Evolutionary conservation across 371 early-diverging fungal species (phyloP).

Genomic region (Saksenaea oblongispora): DNA sequence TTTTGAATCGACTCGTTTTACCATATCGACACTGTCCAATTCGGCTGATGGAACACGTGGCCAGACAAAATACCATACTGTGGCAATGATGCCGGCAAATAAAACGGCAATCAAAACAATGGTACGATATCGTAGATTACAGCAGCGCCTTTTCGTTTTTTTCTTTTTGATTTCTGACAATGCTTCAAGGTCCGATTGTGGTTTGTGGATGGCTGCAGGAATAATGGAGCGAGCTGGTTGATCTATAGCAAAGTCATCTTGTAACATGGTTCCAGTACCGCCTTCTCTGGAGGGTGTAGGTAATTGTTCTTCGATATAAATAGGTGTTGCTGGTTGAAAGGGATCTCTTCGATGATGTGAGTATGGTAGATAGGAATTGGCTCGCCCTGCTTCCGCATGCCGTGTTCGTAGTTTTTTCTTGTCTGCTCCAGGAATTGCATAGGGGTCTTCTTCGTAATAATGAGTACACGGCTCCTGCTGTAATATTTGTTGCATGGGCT

Average conservation of each 20-base stretch:
- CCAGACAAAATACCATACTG: slow-evolving; percentile 41
- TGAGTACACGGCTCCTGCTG: not conserved
- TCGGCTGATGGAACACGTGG: slow-evolving; percentile 27
- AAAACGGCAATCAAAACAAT: not conserved
- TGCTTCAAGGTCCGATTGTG: not conserved
- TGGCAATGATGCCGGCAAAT: slow-evolving; percentile 9
- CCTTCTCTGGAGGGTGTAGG: slow-evolving; percentile 12
- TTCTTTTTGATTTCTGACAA: slow-evolving; percentile 16
- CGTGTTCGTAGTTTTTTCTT: slow-evolving; percentile 6
- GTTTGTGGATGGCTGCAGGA: not conserved
- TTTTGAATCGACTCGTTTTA: not conserved
- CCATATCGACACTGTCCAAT: not conserved
- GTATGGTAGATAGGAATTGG: slow-evolving; percentile 50
- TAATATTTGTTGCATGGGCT: slow-evolving; percentile 3
- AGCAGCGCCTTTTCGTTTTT: slow-evolving; percentile 6
- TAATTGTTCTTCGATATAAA: slow-evolving; percentile 40
- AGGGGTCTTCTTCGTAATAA: slow-evolving; percentile 38
- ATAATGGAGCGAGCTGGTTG: not conserved
- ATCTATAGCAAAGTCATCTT: slow-evolving; percentile 16
- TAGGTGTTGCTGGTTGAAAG: slow-evolving; percentile 26
- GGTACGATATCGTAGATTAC: slow-evolving; percentile 17
- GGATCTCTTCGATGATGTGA: slow-evolving; percentile 44
- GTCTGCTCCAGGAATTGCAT: slow-evolving; percentile 18
- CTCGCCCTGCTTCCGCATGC: slow-evolving; percentile 13
- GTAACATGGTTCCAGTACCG: slow-evolving; percentile 31